Conservation (phyloP, 2,329 filamentous ascomycete genomes). For the Venturia asperata region DNA sequence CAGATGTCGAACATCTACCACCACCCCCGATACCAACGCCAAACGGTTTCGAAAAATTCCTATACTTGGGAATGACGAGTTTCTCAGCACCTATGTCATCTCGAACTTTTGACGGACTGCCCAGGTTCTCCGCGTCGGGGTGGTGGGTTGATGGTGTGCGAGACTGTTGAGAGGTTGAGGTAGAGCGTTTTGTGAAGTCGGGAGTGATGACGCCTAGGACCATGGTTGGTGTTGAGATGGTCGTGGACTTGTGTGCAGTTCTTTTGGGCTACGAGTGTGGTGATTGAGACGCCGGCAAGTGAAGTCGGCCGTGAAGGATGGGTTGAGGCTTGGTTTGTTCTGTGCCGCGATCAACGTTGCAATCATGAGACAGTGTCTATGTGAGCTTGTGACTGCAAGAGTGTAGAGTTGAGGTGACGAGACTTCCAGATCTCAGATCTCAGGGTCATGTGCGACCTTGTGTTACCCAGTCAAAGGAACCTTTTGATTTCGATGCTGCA, state of each 20-base stretch:
- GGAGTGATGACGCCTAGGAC: neutral
- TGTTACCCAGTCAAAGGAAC: neutral
- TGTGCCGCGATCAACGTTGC: neutral
- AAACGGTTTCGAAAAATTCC: neutral
- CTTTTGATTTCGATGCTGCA: neutral
- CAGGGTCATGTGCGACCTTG: slow-evolving; percentile 6
- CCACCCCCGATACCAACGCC: neutral
- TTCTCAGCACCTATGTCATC: neutral
- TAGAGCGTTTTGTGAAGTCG: neutral
- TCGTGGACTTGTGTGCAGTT: neutral
- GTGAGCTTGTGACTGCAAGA: neutral
- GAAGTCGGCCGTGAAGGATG: neutral
- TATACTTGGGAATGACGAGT: neutral
- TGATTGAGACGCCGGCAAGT: neutral
- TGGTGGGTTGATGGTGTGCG: neutral
- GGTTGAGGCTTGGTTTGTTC: neutral
- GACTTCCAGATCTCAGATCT: neutral
- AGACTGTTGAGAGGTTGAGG: neutral
- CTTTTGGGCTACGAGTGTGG: neutral
- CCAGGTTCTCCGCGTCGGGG: neutral
- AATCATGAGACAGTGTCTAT: neutral
- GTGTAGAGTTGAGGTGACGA: neutral
- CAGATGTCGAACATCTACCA: neutral
- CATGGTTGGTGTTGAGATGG: neutral
- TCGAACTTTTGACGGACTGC: neutral